Evolutionary conservation across 2,329 filamentous ascomycete genomes (phyloP), one percentile per base, ranked within the genome.

Genomic region (Pezicula radicicola): DNA sequence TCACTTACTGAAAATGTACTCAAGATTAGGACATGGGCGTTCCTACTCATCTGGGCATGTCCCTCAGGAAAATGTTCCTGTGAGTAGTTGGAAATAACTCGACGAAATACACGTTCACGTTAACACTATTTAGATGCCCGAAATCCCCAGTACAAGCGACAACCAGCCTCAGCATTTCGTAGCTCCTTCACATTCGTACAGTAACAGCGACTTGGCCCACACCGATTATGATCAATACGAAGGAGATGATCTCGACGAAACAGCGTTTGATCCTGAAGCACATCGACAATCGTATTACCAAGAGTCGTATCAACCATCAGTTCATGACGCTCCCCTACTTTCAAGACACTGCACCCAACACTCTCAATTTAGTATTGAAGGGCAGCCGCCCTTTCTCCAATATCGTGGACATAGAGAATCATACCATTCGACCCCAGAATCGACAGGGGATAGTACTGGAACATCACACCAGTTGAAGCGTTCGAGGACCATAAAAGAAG

Each of bases 291-390:
- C 43, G 15, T 49, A 43, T 25, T 51, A 55, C 21, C 41, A 52
- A 21, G 49, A 55, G 12, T 46, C 45, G 5, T 56, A 54, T 19
- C 49, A 56, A 42, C 21, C 48, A n/a, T n/a, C 48, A n/a, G 50
- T 54, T 8, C 56, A 59, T 49, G 54, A 59, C 37, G 54, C 56
- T 21, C 56, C 56, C 1, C 44, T 59, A 12, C 40, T 59, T 16
- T 4, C 28, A 15, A 54, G 55, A 43, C 46, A 51, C 25, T 40
- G 3, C 21, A 21, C 48, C 15, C 45, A 30, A 8, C 50, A 52
- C 10, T 19, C 51, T 13, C 51, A 54, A 16, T 45, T 54, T 55
- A 54, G 40, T 49, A 55, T 46, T 49, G 50, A 46, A 19, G 40
- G 16, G 43, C 43, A 35, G 15, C 49, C 48, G 27, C 48, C 30